These are phyloP conservation scores for Pyrenopolyporus hunteri DNA, from an alignment of 495 filamentous ascomycete genomes.

Conservation along the genomic window DNA sequence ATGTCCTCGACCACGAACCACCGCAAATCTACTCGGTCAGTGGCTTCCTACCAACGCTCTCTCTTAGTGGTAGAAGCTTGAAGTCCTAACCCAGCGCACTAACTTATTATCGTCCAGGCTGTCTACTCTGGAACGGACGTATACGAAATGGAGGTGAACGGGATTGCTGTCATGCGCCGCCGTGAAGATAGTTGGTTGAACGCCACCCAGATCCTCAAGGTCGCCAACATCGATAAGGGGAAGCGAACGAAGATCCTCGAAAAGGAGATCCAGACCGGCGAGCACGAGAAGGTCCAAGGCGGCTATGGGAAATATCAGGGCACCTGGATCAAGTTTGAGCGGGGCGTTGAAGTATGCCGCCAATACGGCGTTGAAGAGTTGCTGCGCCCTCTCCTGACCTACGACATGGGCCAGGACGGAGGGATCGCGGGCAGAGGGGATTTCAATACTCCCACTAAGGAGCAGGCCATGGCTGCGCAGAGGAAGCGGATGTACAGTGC, in stretches of 20 bases:
- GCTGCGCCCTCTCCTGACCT: constrained; percentile 81
- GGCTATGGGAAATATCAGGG: constrained; percentile 99
- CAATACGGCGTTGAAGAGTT: constrained; percentile 94
- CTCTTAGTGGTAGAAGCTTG: neutral
- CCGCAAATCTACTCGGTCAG: constrained; percentile 81
- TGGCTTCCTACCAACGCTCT: neutral
- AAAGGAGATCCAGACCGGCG: constrained; percentile 93
- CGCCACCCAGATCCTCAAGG: constrained; percentile 93
- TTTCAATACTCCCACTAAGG: constrained; percentile 95
- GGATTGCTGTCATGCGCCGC: constrained; percentile 90
- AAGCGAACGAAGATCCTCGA: constrained; percentile 96
- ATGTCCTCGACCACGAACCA: constrained; percentile 59
- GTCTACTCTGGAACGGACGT: constrained; percentile 94
- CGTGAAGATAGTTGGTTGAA: constrained; percentile 92
- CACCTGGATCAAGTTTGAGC: constrained; percentile 93
- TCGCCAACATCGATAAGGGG: constrained; percentile 94
- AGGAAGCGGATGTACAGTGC: constrained; percentile 88
- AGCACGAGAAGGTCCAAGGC: constrained; percentile 98
- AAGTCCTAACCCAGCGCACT: constrained; percentile 10
- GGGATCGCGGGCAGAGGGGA: constrained; percentile 62
- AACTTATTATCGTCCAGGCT: constrained; percentile 62
- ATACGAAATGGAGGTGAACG: constrained; percentile 97
- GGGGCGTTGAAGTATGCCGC: constrained; percentile 88
- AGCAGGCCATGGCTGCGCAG: constrained; percentile 98
- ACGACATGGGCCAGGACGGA: constrained; percentile 84